Percentiles rank a stretch among this genome's conserved stretches.
phyloP scores from a whole-genome alignment of 108 stramenopile species.

The Skeletonema menzelii region DNA sequence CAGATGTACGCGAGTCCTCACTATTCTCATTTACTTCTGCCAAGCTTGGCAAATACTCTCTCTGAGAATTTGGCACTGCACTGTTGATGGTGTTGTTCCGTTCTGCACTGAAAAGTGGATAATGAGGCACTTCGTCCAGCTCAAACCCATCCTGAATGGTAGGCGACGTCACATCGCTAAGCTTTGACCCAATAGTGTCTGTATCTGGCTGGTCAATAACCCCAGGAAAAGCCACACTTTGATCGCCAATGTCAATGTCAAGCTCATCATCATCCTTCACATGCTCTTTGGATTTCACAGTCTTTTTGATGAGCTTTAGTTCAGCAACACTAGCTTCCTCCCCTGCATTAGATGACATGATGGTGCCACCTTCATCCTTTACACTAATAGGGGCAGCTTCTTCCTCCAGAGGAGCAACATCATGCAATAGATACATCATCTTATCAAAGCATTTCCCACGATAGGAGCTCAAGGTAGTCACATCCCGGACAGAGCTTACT shows the following conservation, averaged over 20 bases:
- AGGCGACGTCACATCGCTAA: background rate
- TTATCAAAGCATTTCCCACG: constrained; percentile 1
- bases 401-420: background rate
- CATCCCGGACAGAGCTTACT: background rate
- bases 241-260: background rate
- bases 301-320: background rate
- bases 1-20: background rate
- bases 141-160: background rate
- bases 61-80: background rate
- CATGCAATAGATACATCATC: background rate
- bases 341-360: background rate
- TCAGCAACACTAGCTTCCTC: background rate
- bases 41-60: background rate
- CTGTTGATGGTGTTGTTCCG: too few relatives aligned
- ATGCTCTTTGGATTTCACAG: background rate
- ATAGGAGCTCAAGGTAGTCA: background rate
- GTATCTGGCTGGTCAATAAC: background rate
- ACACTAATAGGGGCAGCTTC: background rate
- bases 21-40: background rate
- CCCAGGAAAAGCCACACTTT: background rate
- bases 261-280: background rate
- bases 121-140: background rate
- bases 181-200: background rate
- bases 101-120: background rate
- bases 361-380: background rate